Percentiles rank a stretch among this genome's conserved stretches.
Conservation (phyloP, 1,139 yeast genomes). For the Debaryomyces fabryi region DNA sequence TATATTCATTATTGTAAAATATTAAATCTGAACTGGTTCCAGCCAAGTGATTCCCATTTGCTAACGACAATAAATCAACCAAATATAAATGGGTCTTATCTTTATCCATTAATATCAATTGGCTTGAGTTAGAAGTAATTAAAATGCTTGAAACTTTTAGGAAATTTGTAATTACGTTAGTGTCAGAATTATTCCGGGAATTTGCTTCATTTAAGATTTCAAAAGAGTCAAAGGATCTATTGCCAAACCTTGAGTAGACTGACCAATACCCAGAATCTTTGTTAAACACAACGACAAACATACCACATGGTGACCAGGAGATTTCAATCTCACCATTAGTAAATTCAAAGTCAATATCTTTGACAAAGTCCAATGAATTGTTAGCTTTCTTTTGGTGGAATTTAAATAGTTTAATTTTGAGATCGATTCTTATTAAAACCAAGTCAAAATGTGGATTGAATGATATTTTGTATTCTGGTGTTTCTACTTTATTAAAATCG, state of each 20-base stretch:
- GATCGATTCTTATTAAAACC: constrained; percentile 19
- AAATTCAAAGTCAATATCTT: constrained; percentile 13
- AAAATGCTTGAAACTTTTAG: constrained; percentile 25
- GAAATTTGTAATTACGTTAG: constrained; percentile 19
- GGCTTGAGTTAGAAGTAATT: constrained; percentile 31
- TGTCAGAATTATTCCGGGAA: constrained; percentile 17
- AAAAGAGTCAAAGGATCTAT: constrained; percentile 31
- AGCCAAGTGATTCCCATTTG: constrained; percentile 12
- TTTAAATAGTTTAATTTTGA: constrained; percentile 18
- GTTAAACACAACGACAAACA: constrained; percentile 30
- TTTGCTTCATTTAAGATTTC: constrained; percentile 29
- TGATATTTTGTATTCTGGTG: constrained; percentile 12
- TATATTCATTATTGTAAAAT: constrained; percentile 31
- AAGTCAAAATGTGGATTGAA: constrained; percentile 35
- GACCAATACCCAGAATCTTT: constrained; percentile 33
- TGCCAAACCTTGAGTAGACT: constrained; percentile 41
- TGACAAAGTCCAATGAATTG: constrained; percentile 15
- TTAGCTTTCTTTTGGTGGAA: constrained; percentile 12
- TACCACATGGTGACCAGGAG: constrained; percentile 44
- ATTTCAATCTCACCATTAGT: constrained; percentile 10
- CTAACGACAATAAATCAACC: constrained; percentile 25
- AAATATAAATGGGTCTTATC: constrained; percentile 22
- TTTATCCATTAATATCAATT: constrained; percentile 26
- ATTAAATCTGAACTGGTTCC: constrained; percentile 14
- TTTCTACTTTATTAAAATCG: constrained; percentile 12